Evolutionary conservation across 2,329 filamentous ascomycete species (phyloP).

Genomic region (Tolypocladium guangdongense): DNA sequence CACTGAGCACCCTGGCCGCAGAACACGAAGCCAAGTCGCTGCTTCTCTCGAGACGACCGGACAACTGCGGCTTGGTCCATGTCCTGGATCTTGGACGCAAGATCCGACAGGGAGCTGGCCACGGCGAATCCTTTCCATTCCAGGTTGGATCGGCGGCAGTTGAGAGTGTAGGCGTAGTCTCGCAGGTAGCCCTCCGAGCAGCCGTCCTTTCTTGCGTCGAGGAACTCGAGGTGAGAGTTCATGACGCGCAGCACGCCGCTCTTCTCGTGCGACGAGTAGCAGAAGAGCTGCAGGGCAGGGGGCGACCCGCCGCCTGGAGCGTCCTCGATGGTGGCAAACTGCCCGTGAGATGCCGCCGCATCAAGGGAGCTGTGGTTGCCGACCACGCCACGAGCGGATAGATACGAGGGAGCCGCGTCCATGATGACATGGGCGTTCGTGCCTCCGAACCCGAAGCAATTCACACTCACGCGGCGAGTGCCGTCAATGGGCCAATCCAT

Average conservation of each 20-base stretch:
- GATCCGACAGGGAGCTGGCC: conserved; percentile 21
- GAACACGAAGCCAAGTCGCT: conserved; percentile 28
- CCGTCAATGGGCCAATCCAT: conserved; percentile 33
- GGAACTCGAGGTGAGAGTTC: conserved; percentile 20
- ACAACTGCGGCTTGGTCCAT: conserved; percentile 8
- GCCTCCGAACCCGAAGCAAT: conserved; percentile 48
- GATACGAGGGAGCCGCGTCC: conserved; percentile 33
- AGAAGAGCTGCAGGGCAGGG: conserved; percentile 24
- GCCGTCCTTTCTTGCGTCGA: conserved; percentile 9
- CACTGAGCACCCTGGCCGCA: conserved; percentile 33
- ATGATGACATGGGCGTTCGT: conserved; percentile 44
- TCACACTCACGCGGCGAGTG: conserved; percentile 39
- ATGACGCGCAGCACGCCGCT: conserved; percentile 25
- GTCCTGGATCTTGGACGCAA: conserved; percentile 17
- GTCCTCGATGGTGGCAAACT: background rate
- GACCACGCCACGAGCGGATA: conserved; percentile 20
- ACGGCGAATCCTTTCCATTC: conserved; percentile 31
- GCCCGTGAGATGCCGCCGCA: background rate
- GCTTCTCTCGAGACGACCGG: conserved; percentile 14
- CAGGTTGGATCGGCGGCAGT: conserved; percentile 30
- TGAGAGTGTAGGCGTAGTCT: conserved; percentile 35
- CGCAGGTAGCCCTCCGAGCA: conserved; percentile 14
- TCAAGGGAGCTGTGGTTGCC: conserved; percentile 25
- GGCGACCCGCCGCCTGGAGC: background rate
- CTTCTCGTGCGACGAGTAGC: conserved; percentile 33